phyloP scores from a whole-genome alignment of 2,329 filamentous ascomycete species.

The Claviceps purpurea region DNA sequence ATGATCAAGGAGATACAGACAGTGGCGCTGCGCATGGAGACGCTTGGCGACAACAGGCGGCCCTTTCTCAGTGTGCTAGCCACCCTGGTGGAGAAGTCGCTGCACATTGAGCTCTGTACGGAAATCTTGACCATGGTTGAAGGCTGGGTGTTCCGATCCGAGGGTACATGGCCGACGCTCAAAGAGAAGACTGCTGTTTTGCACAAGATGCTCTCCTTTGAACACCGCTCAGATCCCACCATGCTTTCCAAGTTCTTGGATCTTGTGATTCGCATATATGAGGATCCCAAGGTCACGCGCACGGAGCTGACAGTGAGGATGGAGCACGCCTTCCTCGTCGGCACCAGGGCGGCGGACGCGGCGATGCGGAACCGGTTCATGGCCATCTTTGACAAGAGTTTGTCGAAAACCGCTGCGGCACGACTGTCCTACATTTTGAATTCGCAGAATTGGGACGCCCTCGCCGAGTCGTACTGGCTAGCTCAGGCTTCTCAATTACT shows the following conservation, averaged over 20 bases:
- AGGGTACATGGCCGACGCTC: slow-evolving; percentile 88
- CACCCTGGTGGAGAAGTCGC: slow-evolving; percentile 87
- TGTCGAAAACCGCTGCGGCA: slow-evolving; percentile 83
- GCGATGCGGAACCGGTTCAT: slow-evolving; percentile 97
- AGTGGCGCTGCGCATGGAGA: slow-evolving; percentile 82
- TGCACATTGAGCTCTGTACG: slow-evolving; percentile 73
- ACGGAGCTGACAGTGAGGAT: slow-evolving; percentile 93
- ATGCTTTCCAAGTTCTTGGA: slow-evolving; percentile 90
- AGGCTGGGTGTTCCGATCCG: slow-evolving; percentile 88
- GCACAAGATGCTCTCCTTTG: slow-evolving; percentile 98
- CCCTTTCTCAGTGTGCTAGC: slow-evolving; percentile 93
- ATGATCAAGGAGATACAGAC: slow-evolving; percentile 95
- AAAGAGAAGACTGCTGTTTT: slow-evolving; percentile 98
- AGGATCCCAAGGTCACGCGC: slow-evolving; percentile 87
- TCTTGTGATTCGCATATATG: slow-evolving; percentile 93
- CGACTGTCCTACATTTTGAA: slow-evolving; percentile 80
- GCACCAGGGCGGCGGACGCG: slow-evolving; percentile 82
- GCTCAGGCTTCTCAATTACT: slow-evolving; percentile 89
- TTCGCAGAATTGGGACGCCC: slow-evolving; percentile 92
- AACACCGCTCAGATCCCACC: slow-evolving; percentile 67
- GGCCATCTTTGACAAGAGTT: slow-evolving; percentile 85
- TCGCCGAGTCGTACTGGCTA: slow-evolving; percentile 93
- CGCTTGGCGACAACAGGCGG: slow-evolving; percentile 75
- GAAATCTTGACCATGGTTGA: slow-evolving; percentile 93
- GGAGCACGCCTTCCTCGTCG: slow-evolving; percentile 96